phyloP scores from a whole-genome alignment of 768 basidiomycete species.

The Leccinum subgranulosum region DNA sequence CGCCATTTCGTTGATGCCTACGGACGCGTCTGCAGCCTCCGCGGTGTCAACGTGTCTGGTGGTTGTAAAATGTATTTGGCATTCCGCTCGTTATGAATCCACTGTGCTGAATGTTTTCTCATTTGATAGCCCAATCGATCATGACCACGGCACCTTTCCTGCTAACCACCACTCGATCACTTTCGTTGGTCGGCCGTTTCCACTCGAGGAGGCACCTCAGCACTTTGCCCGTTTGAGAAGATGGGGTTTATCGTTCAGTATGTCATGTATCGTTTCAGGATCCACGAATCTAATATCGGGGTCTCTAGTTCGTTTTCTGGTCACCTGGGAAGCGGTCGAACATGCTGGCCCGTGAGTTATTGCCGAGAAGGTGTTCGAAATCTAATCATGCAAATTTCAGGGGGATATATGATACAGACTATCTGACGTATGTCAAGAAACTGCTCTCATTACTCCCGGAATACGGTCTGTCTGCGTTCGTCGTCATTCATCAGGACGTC shows the following conservation, averaged over 20 bases:
- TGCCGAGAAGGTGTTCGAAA: neutral
- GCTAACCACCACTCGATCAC: conserved; percentile 61
- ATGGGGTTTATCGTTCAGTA: conserved; percentile 88
- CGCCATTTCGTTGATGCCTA: conserved; percentile 79
- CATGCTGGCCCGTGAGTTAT: conserved; percentile 83
- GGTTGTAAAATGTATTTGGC: conserved; percentile 69
- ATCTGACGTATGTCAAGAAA: conserved; percentile 72
- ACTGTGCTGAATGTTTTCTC: conserved; percentile 5
- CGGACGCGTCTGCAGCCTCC: conserved; percentile 74
- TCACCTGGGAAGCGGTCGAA: conserved; percentile 97
- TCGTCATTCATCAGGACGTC: conserved; percentile 90
- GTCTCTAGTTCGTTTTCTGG: conserved; percentile 75
- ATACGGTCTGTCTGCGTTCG: conserved; percentile 71
- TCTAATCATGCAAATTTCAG: conserved; percentile 35
- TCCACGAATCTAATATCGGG: neutral
- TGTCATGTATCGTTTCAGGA: conserved; percentile 24
- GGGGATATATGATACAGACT: conserved; percentile 80
- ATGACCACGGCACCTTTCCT: conserved; percentile 68
- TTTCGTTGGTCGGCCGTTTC: conserved; percentile 90
- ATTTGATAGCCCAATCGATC: conserved; percentile 57
- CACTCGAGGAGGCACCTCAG: conserved; percentile 81
- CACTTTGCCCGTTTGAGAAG: conserved; percentile 76
- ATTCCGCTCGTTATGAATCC: conserved; percentile 12
- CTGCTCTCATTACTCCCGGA: conserved; percentile 68
- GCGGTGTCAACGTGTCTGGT: conserved; percentile 87